Base-by-base conservation (phyloP, 2,329 filamentous ascomycete genomes). In the Phialocephala sp. region DNA sequence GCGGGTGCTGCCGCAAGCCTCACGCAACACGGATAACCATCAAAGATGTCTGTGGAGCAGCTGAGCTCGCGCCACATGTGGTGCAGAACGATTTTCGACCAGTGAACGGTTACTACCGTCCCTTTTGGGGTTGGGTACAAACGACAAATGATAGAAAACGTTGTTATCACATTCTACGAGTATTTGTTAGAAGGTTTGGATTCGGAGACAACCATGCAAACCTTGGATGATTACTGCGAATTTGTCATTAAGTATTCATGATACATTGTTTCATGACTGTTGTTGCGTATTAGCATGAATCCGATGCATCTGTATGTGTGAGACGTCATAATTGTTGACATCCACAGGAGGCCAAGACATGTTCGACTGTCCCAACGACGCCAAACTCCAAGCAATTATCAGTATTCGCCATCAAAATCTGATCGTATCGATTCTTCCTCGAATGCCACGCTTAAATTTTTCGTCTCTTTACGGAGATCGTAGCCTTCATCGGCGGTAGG, bases 401-500 rank as follows among this genome's bases (percentile, higher is more conserved):
- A 20, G n/a, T 15, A n/a, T 18, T 32, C 27, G 27, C 6, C 3
- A 32, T 32, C 27, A 32, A 3, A 32, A 32, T 6, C 27, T 6
- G 27, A 32, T 32, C 27, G 27, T 32, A 6, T 32, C 27, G 27
- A 32, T 32, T 32, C 6, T 32, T 32, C 27, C 6, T 32, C 27
- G 27, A 32, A 32, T 32, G 27, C 27, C 27, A 32, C 3, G 6
- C 27, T 32, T 32, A 52, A 18, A 27, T 9, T 20, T 68, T 66
- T 41, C 65, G 47, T 24, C 67, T 62, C 55, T 50, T 60, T 8
- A 71, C 52, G 1, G 64, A 66, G 43, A 71, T 66, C 0, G 66
- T 67, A 8, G 62, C 63, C 57, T 69, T 66, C 65, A 66, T 67
- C 18, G 69, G 69, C 5, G 68, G 69, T 8, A 71, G 14, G 24